Percentiles rank a stretch among this genome's conserved stretches.
These are phyloP conservation scores for Acer yangbiense DNA, from an alignment of 345 rosid genomes.

Conservation along the genomic window DNA sequence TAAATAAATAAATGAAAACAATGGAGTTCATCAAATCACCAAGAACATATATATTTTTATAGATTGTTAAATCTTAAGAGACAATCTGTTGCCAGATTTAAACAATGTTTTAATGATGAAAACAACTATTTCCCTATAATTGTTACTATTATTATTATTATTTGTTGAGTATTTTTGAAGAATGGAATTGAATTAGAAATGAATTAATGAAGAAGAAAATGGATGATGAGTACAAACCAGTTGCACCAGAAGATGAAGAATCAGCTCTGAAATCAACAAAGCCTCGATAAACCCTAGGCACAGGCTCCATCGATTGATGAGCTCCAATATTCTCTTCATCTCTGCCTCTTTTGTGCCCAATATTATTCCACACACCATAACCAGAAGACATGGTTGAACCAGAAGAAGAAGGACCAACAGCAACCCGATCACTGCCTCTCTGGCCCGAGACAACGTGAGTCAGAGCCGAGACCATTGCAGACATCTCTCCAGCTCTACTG, in stretches of 20 bases:
- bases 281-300: slow-evolving; percentile 35
- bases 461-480: slow-evolving; percentile 74
- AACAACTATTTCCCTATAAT: background rate
- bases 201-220: background rate
- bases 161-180: too few relatives aligned
- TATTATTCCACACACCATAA: slow-evolving; percentile 16
- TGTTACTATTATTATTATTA: too few relatives aligned
- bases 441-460: slow-evolving; percentile 64
- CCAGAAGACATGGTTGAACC: slow-evolving; percentile 18
- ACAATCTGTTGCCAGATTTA: background rate
- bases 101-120: background rate
- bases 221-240: slow-evolving; percentile 13
- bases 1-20: background rate
- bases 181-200: background rate
- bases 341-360: slow-evolving; percentile 45
- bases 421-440: slow-evolving; percentile 22
- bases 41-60: background rate
- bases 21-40: background rate
- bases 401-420: slow-evolving; percentile 17
- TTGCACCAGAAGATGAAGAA: slow-evolving; percentile 44
- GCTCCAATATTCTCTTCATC: slow-evolving; percentile 29
- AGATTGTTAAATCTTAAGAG: slow-evolving; percentile 11
- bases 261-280: slow-evolving; percentile 26
- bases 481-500: slow-evolving; percentile 52
- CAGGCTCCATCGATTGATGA: slow-evolving; percentile 28